Evolutionary conservation across 2,329 filamentous ascomycete genomes (phyloP), one percentile per base, ranked within the genome.

Genomic region (Xylariales sp.): DNA sequence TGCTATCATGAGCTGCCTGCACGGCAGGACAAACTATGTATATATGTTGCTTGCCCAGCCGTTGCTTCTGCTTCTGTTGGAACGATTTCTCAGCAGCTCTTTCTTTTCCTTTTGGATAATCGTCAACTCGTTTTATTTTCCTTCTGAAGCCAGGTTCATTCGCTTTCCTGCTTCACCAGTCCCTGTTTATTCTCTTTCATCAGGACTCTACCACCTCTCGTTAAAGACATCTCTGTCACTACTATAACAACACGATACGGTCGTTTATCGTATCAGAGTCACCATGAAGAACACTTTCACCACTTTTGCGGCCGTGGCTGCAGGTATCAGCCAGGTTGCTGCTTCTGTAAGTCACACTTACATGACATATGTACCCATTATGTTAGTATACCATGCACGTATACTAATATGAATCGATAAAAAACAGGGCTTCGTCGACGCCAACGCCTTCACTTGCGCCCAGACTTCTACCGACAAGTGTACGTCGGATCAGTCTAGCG

Each of bases 401-500:
- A 11, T 30, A 15, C 28, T 30, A 30, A 30, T 15, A 45, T 37
- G 40, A 6, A 41, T 43, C 42, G n/a, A n/a, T n/a, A n/a, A n/a
- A n/a, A n/a, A n/a, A n/a, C 21, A 17, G 20, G 45, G 47, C 35
- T 57, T 55, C 49, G 46, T 52, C 39, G 40, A 43, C 40, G 66
- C 67, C 35, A 51, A 57, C 38, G 57, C 70, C 43, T 94, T 81
- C 72, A 69, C 70, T 33, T 83, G 73, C 60, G 88, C 88, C 11
- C 65, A 67, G 42, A 88, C 86, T 72, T 79, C 75, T 55, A 68
- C 88, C 69, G 93, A 93, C 69, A 65, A 83, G 53, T 96, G 91
- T 65, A 79, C 75, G 41, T 59, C 74, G n/a, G 62, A 80, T 48
- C 86, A 94, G 67, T 64, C 74, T 46, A 49, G 54, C 16, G 89